Conservation (phyloP, 2,329 filamentous ascomycete species). For the Arthrobotrys megalospora region DNA sequence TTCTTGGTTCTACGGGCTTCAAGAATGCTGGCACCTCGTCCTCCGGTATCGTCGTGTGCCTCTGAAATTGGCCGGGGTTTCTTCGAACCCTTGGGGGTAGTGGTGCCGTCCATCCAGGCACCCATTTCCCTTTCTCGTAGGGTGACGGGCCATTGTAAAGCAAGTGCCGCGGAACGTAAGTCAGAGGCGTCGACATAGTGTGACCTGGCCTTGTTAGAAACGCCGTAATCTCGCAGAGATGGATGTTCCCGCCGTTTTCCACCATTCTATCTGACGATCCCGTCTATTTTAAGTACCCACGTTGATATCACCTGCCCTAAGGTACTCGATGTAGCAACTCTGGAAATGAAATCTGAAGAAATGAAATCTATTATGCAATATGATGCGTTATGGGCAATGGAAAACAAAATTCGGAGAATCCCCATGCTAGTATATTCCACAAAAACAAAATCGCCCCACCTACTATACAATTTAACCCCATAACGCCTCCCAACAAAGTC, state of each 20-base stretch:
- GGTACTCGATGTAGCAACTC: neutral
- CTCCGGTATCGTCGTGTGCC: neutral
- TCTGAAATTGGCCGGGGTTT: neutral
- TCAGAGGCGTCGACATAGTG: constrained; percentile 32
- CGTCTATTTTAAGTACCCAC: constrained; percentile 5
- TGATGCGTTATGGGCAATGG: neutral
- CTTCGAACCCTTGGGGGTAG: neutral
- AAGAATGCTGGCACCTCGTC: neutral
- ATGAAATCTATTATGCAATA: constrained; percentile 11
- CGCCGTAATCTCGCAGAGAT: neutral
- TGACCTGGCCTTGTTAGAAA: neutral
- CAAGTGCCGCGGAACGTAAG: constrained; percentile 12
- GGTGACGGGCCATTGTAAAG: constrained; percentile 18
- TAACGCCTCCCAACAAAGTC: constrained; percentile 40
- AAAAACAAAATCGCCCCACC: constrained; percentile 28
- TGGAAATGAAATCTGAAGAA: neutral
- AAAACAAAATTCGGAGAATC: constrained; percentile 2
- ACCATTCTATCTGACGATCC: neutral
- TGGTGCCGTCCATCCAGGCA: neutral
- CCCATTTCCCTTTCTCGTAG: constrained; percentile 35
- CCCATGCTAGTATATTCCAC: neutral
- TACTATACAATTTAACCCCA: constrained; percentile 42
- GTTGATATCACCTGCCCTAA: neutral
- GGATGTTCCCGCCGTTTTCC: neutral
- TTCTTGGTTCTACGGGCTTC: neutral